A percentile compares a stretch with the other conserved stretches of the same genome.
Conservation (phyloP, 176 grass and related monocot genomes). For the Puccinellia tenuiflora region DNA sequence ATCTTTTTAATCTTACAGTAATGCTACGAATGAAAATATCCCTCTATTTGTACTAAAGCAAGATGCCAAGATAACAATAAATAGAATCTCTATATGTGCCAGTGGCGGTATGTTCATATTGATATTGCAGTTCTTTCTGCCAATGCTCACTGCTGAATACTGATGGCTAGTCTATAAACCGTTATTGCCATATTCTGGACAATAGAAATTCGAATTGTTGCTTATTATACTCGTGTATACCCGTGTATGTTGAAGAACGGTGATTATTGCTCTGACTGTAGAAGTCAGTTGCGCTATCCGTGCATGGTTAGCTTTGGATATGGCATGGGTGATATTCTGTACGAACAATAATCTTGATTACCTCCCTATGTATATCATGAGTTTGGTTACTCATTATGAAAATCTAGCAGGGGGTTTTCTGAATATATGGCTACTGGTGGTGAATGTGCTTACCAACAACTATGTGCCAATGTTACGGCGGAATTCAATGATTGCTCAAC, state of each 20-base stretch:
- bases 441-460: conserved; percentile 71
- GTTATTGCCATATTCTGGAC: not conserved
- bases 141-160: not conserved
- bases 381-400: not conserved
- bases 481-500: conserved; percentile 98
- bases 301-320: not conserved
- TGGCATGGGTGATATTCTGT: not conserved
- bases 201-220: conserved; percentile 1
- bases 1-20: not conserved
- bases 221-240: not conserved
- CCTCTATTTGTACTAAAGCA: not conserved
- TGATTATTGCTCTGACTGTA: not conserved
- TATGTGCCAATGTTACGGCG: conserved; percentile 59
- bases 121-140: not conserved
- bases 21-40: not conserved
- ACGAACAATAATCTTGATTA: not conserved
- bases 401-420: conserved; percentile 54
- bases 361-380: not conserved
- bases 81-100: not conserved
- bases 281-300: not conserved
- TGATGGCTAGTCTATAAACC: not conserved
- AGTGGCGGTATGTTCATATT: not conserved
- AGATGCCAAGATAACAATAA: not conserved
- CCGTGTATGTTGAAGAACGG: not conserved
- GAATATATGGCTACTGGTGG: conserved; percentile 84